Conservation (phyloP, 768 basidiomycete genomes). For the Tulasnella sp. region DNA sequence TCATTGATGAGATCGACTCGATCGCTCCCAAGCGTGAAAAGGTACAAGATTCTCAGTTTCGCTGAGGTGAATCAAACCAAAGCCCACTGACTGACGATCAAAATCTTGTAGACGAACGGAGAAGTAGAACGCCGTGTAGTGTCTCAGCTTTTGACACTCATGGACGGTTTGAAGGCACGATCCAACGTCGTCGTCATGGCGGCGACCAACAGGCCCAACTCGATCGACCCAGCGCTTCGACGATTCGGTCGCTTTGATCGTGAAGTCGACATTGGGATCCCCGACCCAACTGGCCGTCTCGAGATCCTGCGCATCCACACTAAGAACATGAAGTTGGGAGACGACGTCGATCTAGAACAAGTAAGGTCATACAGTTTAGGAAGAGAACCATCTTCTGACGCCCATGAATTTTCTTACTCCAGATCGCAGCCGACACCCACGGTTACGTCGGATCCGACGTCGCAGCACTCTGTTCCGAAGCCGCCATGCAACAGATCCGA, state of each 20-base stretch:
- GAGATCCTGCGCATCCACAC: conserved; percentile 99
- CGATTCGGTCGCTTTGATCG: conserved; percentile 99
- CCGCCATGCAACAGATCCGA: conserved; percentile 99
- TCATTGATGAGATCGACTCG: conserved; percentile 98
- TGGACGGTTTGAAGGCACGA: conserved; percentile 98
- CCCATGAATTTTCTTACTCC: conserved; percentile 5
- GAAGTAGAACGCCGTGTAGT: conserved; percentile 99
- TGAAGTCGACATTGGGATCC: conserved; percentile 98
- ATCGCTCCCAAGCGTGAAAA: conserved; percentile 99
- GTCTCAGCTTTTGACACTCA: conserved; percentile 93
- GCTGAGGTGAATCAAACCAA: conserved; percentile 5
- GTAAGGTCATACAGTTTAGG: conserved; percentile 29
- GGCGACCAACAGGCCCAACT: conserved; percentile 97
- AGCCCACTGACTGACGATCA: no score
- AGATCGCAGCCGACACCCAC: conserved; percentile 99
- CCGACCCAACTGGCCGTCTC: conserved; percentile 96
- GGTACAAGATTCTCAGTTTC: conserved; percentile 31
- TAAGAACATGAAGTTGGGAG: conserved; percentile 98
- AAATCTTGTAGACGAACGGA: conserved; percentile 75
- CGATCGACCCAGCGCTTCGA: conserved; percentile 95
- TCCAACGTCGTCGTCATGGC: conserved; percentile 99
- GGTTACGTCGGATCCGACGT: conserved; percentile 99
- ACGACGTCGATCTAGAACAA: conserved; percentile 96
- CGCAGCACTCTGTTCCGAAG: conserved; percentile 95
- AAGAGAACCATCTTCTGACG: conserved; percentile 12